Percentiles rank a stretch among this genome's conserved stretches.
Conservation (phyloP, 495 filamentous ascomycete species). For the Talaromyces stipitatus region DNA sequence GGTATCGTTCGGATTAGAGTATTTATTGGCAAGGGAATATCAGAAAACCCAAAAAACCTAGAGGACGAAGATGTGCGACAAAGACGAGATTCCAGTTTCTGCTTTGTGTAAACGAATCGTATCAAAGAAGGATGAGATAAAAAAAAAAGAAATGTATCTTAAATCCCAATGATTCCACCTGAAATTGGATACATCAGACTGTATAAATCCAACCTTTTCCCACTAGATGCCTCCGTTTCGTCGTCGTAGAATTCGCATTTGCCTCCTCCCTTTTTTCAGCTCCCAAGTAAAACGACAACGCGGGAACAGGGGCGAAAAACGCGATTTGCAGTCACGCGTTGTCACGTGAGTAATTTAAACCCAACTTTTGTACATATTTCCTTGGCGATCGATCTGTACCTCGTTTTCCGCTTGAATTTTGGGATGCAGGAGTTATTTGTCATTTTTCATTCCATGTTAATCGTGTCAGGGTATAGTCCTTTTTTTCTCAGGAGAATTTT, state of each 20-base stretch:
- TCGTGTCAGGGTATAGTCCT: no score
- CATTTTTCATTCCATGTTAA: background rate
- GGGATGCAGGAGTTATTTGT: background rate
- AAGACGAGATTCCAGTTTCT: background rate
- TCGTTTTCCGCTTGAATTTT: background rate
- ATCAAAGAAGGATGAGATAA: background rate
- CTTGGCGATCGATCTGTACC: background rate
- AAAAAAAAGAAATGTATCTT: background rate
- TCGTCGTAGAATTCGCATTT: background rate
- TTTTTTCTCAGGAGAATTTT: no score
- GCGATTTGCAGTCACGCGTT: constrained; percentile 1
- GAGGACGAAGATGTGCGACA: background rate
- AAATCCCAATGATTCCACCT: background rate
- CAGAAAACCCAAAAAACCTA: background rate
- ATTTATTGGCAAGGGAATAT: constrained; percentile 1
- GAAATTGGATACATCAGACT: background rate
- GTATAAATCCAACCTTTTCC: background rate
- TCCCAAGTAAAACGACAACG: background rate
- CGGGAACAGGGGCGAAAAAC: background rate
- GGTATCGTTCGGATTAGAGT: background rate
- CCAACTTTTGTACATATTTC: background rate
- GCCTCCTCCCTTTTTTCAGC: no score
- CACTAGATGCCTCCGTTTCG: background rate
- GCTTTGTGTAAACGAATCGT: background rate
- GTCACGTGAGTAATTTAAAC: background rate